These are phyloP conservation scores for Monosporozyma siamensis DNA, from an alignment of 805 yeast genomes.

Conservation along the genomic window DNA sequence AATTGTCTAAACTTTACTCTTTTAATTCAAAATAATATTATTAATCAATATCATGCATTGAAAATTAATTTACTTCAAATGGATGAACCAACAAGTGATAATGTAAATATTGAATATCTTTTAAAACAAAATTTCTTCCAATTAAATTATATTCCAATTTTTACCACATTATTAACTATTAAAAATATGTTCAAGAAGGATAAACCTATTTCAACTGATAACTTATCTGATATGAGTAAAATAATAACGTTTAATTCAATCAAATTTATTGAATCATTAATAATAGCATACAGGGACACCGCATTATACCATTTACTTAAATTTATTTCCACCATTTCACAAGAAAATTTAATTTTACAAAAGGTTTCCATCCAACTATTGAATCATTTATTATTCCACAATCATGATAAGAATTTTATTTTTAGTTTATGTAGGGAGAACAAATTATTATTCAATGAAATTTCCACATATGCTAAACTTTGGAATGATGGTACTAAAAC, in stretches of 20 bases:
- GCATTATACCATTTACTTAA: conserved; percentile 30
- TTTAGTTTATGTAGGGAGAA: conserved; percentile 15
- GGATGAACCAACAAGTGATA: neutral
- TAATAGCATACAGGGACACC: conserved; percentile 31
- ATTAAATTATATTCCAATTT: conserved; percentile 17
- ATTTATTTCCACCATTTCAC: conserved; percentile 28
- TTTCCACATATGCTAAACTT: conserved; percentile 17
- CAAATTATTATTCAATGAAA: conserved; percentile 17
- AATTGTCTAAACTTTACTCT: conserved; percentile 13
- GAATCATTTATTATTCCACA: conserved; percentile 26
- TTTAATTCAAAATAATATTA: conserved; percentile 10
- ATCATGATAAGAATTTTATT: conserved; percentile 9
- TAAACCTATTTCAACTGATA: neutral
- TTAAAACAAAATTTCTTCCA: conserved; percentile 17
- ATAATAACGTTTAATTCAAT: conserved; percentile 12
- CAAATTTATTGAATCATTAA: conserved; percentile 28
- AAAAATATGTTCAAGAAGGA: neutral
- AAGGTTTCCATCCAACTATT: conserved; percentile 23
- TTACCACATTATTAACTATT: conserved; percentile 10
- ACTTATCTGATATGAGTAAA: neutral
- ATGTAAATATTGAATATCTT: conserved; percentile 13
- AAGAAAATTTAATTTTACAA: conserved; percentile 31
- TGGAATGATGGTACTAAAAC: conserved; percentile 32
- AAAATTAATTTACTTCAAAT: conserved; percentile 10
- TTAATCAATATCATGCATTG: conserved; percentile 12